Percentiles rank a stretch among this genome's conserved stretches.
phyloP scores from a whole-genome alignment of 2,329 filamentous ascomycete species.

The Exophiala lecanii-corni region DNA sequence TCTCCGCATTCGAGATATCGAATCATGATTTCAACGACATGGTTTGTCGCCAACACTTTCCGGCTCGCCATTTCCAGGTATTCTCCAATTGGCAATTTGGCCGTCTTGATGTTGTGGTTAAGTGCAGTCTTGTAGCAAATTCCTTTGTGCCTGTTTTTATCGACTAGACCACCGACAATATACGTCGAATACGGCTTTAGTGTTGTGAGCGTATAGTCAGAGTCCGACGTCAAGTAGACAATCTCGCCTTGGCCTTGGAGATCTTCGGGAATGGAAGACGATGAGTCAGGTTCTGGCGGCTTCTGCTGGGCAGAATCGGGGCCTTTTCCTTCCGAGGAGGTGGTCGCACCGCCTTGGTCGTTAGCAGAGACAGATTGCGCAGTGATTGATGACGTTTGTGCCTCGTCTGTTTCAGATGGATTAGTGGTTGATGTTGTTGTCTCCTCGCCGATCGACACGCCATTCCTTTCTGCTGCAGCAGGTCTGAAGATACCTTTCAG shows the following conservation, averaged over 20 bases:
- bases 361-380: neutral
- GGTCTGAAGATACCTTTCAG: conserved; percentile 53
- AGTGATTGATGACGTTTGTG: neutral
- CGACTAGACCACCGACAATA: conserved; percentile 88
- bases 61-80: conserved; percentile 88
- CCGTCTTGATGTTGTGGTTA: conserved; percentile 68
- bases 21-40: conserved; percentile 95
- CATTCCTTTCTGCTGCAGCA: neutral
- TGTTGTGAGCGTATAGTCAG: conserved; percentile 74
- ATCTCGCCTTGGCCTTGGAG: conserved; percentile 50
- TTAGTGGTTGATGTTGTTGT: no score
- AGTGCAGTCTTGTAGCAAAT: conserved; percentile 81
- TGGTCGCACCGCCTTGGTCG: neutral
- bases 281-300: neutral
- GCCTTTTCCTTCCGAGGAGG: neutral
- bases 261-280: neutral
- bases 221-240: conserved; percentile 88
- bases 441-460: neutral
- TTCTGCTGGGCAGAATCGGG: conserved; percentile 10
- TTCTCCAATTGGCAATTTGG: conserved; percentile 89
- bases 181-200: conserved; percentile 87
- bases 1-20: conserved; percentile 85
- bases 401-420: neutral
- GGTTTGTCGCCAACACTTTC: conserved; percentile 85
- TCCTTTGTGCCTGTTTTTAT: conserved; percentile 94